Evolutionary conservation across 129 eudicot species (phyloP), one percentile per base, ranked within the genome.

Genomic region (Artemisia annua): DNA sequence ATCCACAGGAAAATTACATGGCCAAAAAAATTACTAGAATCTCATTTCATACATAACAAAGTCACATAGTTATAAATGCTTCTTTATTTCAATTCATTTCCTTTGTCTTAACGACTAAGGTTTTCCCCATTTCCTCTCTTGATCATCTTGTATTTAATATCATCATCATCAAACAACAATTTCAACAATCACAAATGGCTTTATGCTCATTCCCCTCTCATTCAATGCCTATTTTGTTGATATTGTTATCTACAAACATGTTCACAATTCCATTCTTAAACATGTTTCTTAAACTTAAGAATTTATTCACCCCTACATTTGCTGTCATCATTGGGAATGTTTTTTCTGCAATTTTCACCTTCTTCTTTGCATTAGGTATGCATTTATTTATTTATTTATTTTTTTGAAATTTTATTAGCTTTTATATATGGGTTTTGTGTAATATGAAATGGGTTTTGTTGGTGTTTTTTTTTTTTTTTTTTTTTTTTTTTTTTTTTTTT

Each of bases 351-450:
- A 79, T 94, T 74, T 86, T 94, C 86, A 87, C 98, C 76, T 90
- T 89, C 78, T 94, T 88, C 82, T 94, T 94, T 70, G 98, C 98
- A 39, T 77, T 93, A 80, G 92, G 98, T 93, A 51, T 59, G 87
- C 49, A 0, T 16, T 3, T n/a, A 32, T 63, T 35, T 14, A 52
- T 52, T 35, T 1, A 5, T 24, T 18, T 64, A 6, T 18, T 15
- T 54, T 11, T 66, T 51, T 2, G n/a, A n/a, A n/a, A n/a, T n/a
- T n/a, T n/a, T n/a, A n/a, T n/a, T n/a, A n/a, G n/a, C n/a, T 51
- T 46, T 66, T 56, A 46, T 28, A 68, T 66, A 24, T 71, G 69
- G 78, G 71, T 46, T 71, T 73, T 66, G 24, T 28, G 7, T 51
- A 26, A 28, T 28, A 53, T 46, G 63, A 70, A 50, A 61, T 78